phyloP scores from a whole-genome alignment of 2,329 filamentous ascomycete species.

The Phaeosphaeria sp. region DNA sequence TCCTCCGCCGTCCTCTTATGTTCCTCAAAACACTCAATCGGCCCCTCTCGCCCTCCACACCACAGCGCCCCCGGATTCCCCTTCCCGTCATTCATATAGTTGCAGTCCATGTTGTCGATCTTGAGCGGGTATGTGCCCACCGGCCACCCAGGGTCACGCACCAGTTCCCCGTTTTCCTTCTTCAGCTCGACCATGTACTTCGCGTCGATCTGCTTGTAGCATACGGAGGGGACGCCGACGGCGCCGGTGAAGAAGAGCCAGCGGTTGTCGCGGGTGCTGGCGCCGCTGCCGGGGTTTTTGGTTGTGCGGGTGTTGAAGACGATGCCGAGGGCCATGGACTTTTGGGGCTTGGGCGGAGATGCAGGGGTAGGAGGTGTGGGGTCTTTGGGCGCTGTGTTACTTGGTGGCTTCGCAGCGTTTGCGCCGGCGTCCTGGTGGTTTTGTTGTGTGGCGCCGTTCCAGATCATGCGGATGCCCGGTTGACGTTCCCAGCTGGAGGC shows the following conservation, averaged over 20 bases:
- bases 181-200: background rate
- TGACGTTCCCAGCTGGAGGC: constrained; percentile 10
- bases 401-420: background rate
- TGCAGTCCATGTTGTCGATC: constrained; percentile 9
- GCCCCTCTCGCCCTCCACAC: background rate
- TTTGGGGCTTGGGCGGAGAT: background rate
- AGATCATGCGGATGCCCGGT: constrained; percentile 10
- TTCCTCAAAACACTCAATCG: background rate
- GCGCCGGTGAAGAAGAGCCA: background rate
- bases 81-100: constrained; percentile 15
- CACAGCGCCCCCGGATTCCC: background rate
- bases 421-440: constrained; percentile 9
- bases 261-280: background rate
- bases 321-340: background rate
- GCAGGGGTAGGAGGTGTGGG: too few relatives aligned
- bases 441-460: constrained; percentile 16
- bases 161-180: background rate
- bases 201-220: background rate
- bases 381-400: background rate
- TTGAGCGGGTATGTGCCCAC: constrained; percentile 11
- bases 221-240: background rate
- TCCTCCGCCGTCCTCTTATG: background rate
- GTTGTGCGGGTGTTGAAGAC: background rate
- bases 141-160: constrained; percentile 7
- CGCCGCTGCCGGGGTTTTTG: background rate